phyloP scores from a whole-genome alignment of 1,139 yeast species.

The Yamadazyma epiphylla region DNA sequence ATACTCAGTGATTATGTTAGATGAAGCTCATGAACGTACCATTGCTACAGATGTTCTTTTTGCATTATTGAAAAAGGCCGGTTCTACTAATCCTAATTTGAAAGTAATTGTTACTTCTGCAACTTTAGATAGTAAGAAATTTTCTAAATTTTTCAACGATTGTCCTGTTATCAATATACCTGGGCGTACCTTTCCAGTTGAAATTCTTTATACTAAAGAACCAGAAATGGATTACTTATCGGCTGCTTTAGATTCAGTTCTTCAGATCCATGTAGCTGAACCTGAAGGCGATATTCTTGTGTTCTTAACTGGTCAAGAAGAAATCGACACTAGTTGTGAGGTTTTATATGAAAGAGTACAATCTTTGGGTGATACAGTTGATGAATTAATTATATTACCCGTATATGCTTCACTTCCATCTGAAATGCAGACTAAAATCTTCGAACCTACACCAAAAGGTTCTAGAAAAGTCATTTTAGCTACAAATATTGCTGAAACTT shows the following conservation, averaged over 20 bases:
- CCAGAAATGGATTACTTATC: conserved; percentile 86
- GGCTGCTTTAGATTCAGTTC: conserved; percentile 74
- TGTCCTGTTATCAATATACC: conserved; percentile 86
- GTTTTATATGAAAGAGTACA: conserved; percentile 64
- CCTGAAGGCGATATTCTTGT: conserved; percentile 80
- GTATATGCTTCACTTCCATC: conserved; percentile 79
- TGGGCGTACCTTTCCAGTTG: conserved; percentile 89
- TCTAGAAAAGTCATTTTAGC: conserved; percentile 72
- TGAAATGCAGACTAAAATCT: conserved; percentile 68
- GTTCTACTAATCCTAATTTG: conserved; percentile 64
- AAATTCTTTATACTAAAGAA: conserved; percentile 66
- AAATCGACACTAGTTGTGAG: conserved; percentile 87
- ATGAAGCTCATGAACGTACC: conserved; percentile 96
- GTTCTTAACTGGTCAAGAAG: conserved; percentile 88
- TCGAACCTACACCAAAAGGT: conserved; percentile 72
- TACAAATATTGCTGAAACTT: conserved; percentile 80
- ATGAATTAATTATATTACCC: conserved; percentile 77
- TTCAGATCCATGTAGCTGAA: conserved; percentile 79
- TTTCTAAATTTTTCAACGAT: conserved; percentile 67
- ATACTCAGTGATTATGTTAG: conserved; percentile 84
- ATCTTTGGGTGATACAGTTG: conserved; percentile 57
- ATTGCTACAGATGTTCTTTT: conserved; percentile 90
- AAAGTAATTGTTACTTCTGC: conserved; percentile 89
- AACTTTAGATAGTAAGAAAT: conserved; percentile 80
- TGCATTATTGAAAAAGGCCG: conserved; percentile 77